Conservation (phyloP, 176 grass and related monocot species). For the Oryza meridionalis region DNA sequence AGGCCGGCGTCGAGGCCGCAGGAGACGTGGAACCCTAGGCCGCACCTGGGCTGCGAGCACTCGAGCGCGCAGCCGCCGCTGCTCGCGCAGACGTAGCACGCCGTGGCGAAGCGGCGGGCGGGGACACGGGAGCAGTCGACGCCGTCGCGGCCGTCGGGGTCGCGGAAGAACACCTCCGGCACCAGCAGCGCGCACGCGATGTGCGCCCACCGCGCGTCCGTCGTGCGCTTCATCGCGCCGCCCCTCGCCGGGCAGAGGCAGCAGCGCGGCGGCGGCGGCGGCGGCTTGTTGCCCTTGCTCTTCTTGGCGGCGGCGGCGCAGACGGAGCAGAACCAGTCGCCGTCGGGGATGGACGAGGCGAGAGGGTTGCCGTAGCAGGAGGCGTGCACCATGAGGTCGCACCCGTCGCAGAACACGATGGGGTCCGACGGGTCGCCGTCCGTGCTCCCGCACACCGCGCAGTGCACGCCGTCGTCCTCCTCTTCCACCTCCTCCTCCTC, state of each 20-base stretch:
- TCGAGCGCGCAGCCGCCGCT: constrained; percentile 65
- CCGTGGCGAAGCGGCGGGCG: constrained; percentile 45
- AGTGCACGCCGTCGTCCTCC: constrained; percentile 74
- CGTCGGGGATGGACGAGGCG: constrained; percentile 66
- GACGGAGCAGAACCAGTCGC: constrained; percentile 85
- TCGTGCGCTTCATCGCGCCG: constrained; percentile 79
- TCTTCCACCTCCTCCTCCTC: constrained; percentile 41
- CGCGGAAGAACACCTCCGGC: constrained; percentile 91
- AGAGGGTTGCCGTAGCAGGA: constrained; percentile 89
- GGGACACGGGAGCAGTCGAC: constrained; percentile 83
- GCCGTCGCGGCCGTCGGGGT: constrained; percentile 73
- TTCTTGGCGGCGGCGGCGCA: constrained; percentile 40
- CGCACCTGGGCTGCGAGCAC: constrained; percentile 85
- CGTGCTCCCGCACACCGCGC: constrained; percentile 79
- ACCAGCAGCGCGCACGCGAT: constrained; percentile 82
- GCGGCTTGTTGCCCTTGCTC: not conserved
- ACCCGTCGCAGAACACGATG: constrained; percentile 96
- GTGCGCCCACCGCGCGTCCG: constrained; percentile 72
- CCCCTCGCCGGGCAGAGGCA: constrained; percentile 70
- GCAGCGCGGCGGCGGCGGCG: constrained; percentile 26
- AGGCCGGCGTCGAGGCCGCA: constrained; percentile 68
- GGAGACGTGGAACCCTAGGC: constrained; percentile 79
- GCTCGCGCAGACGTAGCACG: constrained; percentile 74
- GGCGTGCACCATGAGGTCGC: constrained; percentile 92
- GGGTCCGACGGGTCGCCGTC: constrained; percentile 85